These are phyloP conservation scores for Cymbopogon citratus DNA, from an alignment of 176 grass and related monocot species.

Conservation along the genomic window DNA sequence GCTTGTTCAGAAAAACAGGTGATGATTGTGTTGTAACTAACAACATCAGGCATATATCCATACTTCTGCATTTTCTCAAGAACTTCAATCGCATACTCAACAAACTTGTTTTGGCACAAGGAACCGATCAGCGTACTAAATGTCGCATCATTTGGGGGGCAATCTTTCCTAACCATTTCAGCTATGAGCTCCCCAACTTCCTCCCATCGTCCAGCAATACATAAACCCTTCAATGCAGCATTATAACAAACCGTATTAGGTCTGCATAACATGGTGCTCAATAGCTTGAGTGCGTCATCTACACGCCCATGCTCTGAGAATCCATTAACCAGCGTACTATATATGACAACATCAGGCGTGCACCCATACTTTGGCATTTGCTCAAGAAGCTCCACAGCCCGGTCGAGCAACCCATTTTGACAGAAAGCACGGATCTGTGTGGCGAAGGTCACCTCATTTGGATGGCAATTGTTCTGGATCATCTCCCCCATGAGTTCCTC, in stretches of 20 bases:
- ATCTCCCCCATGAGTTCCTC: slow-evolving; percentile 45
- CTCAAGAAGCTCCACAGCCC: slow-evolving; percentile 26
- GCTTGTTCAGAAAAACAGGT: slow-evolving; percentile 37
- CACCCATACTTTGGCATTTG: slow-evolving; percentile 37
- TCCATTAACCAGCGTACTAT: slow-evolving; percentile 41
- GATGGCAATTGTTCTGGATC: slow-evolving; percentile 31
- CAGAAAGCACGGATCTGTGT: slow-evolving; percentile 42
- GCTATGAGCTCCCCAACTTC: slow-evolving; percentile 33
- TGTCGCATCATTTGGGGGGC: slow-evolving; percentile 41
- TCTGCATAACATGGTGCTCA: slow-evolving; percentile 35
- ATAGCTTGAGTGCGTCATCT: slow-evolving; percentile 17
- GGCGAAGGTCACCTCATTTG: slow-evolving; percentile 35
- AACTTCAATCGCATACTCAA: slow-evolving; percentile 31
- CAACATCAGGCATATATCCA: slow-evolving; percentile 19
- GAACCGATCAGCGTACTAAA: slow-evolving; percentile 42
- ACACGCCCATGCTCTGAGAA: slow-evolving; percentile 35
- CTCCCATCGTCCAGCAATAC: slow-evolving; percentile 31
- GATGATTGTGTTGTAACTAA: slow-evolving; percentile 37
- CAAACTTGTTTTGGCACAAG: slow-evolving; percentile 27
- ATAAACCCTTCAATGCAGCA: slow-evolving; percentile 41
- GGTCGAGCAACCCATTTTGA: slow-evolving; percentile 34
- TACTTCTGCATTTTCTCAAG: slow-evolving; percentile 43
- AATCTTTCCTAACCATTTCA: slow-evolving; percentile 34
- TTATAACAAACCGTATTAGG: slow-evolving; percentile 44
- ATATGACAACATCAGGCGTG: slow-evolving; percentile 43